Base-by-base conservation (phyloP, 208 protist species). In the Spongospora subterranea region DNA sequence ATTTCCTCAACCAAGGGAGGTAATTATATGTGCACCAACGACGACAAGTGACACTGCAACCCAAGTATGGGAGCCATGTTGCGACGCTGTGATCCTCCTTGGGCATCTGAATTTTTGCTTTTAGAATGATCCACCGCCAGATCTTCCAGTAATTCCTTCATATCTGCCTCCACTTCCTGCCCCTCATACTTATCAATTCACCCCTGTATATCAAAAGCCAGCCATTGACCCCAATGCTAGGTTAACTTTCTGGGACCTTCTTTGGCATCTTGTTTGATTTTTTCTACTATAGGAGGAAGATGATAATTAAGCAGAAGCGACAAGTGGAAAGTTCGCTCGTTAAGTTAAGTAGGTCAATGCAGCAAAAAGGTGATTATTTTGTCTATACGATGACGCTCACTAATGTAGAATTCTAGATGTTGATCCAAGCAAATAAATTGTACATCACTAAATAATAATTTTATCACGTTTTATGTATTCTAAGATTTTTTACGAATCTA, bases 271-370 rank as follows among this genome's bases (percentile, higher is more conserved):
- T 6, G n/a, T 17, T 82, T 82, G 71, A 35, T 39, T 82, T 20
- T 82, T n/a, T n/a, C n/a, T n/a, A n/a, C n/a, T n/a, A n/a, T 43
- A 82, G 40, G n/a, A 82, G 71, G 40, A 82, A 82, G 35, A 45
- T 82, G 71, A 82, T 82, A 40, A 82, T 82, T 43, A 82, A 82
- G n/a, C 71, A 82, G 71, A 82, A 82, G 40, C 71, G 71, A 13
- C 71, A 82, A 82, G 71, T 82, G 11, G 71, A 82, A n/a, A 82
- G 71, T 43, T 35, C 71, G 11, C 71, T 82, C n/a, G 71, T 82
- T n/a, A 82, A 43, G 35, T n/a, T 82, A n/a, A 82, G 35, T 43
- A 35, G 71, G 35, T 82, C 71, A 13, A 82, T 82, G 40, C 71
- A 82, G 35, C n/a, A 82, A 43, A 6, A 82, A 43, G 71, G 71